phyloP scores from a whole-genome alignment of 2,329 filamentous ascomycete species.

The Lecanoromycetidae sp. region DNA sequence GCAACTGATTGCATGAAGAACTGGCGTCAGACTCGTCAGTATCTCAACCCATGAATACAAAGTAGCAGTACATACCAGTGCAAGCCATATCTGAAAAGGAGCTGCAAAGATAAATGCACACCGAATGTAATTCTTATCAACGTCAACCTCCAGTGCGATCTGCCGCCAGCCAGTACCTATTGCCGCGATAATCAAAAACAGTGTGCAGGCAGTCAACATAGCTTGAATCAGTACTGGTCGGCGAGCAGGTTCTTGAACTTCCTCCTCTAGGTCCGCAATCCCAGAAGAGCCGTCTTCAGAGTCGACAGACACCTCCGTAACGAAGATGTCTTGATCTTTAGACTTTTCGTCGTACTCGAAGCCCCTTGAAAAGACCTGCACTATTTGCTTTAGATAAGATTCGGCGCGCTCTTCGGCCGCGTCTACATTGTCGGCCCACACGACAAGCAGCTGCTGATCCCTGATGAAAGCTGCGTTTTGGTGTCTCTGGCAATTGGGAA shows the following conservation, averaged over 20 bases:
- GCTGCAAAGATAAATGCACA: slow-evolving; percentile 41
- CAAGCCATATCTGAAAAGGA: slow-evolving; percentile 48
- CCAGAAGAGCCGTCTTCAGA: slow-evolving; percentile 12
- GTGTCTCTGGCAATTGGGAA: slow-evolving; percentile 50
- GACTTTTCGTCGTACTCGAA: slow-evolving; percentile 33
- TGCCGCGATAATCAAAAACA: slow-evolving; percentile 41
- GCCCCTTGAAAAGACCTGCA: slow-evolving; percentile 44
- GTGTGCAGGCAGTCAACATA: slow-evolving; percentile 40
- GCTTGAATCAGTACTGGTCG: slow-evolving; percentile 45
- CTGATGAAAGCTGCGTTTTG: slow-evolving; percentile 55
- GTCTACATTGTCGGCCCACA: slow-evolving; percentile 52
- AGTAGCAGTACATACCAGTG: slow-evolving; percentile 29
- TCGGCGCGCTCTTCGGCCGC: slow-evolving; percentile 42
- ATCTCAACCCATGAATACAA: not conserved
- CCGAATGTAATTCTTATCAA: slow-evolving; percentile 43
- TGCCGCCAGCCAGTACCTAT: slow-evolving; percentile 46
- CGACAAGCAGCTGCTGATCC: slow-evolving; percentile 45
- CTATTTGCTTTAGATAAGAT: slow-evolving; percentile 41
- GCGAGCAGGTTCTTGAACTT: slow-evolving; percentile 33
- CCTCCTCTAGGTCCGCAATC: slow-evolving; percentile 29
- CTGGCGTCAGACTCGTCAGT: slow-evolving; percentile 18
- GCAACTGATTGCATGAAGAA: slow-evolving; percentile 72
- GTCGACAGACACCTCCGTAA: slow-evolving; percentile 10
- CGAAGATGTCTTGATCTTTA: slow-evolving; percentile 23
- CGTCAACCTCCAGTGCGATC: slow-evolving; percentile 42